Conservation (phyloP, 2,329 filamentous ascomycete species). For the Orbilia javanica region DNA sequence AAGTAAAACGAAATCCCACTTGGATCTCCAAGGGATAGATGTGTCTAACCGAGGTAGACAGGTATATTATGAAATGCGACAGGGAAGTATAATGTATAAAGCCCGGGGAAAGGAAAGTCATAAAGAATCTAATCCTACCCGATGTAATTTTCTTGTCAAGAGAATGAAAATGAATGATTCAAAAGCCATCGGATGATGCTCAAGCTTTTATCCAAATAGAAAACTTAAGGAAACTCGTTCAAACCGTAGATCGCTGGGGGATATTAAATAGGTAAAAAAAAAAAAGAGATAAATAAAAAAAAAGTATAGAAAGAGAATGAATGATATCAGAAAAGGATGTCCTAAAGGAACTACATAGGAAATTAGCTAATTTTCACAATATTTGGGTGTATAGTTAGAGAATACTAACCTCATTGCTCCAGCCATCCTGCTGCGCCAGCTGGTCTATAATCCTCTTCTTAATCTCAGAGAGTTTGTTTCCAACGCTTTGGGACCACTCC, state of each 20-base stretch:
- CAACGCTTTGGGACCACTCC: conserved; percentile 57
- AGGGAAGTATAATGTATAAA: not conserved
- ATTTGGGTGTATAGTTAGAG: not conserved
- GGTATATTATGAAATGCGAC: conserved; percentile 21
- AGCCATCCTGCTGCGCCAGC: conserved; percentile 53
- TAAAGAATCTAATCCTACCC: conserved; percentile 21
- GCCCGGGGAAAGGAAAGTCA: not conserved
- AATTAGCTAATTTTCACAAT: conserved; percentile 35
- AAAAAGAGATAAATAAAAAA: conserved; percentile 14
- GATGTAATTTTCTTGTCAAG: not conserved
- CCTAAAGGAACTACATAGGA: conserved; percentile 35
- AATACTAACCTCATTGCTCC: conserved; percentile 55
- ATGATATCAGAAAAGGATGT: conserved; percentile 21
- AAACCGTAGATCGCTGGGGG: conserved; percentile 36
- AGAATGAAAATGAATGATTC: conserved; percentile 5
- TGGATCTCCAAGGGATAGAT: conserved; percentile 24
- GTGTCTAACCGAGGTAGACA: conserved; percentile 23
- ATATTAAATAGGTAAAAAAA: conserved; percentile 31
- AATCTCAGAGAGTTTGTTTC: conserved; percentile 57
- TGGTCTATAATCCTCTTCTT: conserved; percentile 56
- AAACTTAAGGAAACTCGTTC: conserved; percentile 53
- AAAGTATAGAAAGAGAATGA: not conserved
- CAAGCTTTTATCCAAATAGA: conserved; percentile 42
- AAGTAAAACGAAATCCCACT: conserved; percentile 17
- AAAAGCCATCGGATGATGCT: conserved; percentile 17